A percentile compares a stretch with the other conserved stretches of the same genome.
phyloP scores from a whole-genome alignment of 306 rosid species.

The Morella rubra region DNA sequence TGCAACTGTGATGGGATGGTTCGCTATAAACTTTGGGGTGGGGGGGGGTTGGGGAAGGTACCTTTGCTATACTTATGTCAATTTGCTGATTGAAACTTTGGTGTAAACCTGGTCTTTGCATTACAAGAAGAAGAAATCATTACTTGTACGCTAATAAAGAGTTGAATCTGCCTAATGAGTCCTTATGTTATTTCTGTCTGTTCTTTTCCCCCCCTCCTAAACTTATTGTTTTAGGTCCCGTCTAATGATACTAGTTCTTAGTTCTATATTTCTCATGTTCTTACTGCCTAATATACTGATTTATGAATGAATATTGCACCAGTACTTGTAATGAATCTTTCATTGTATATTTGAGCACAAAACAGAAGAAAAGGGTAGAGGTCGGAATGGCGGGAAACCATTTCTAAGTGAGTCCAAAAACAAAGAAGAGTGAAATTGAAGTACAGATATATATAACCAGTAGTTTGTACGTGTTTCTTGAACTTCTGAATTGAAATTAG shows the following conservation, averaged over 20 bases:
- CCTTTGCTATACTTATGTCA: not conserved
- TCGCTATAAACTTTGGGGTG: not conserved
- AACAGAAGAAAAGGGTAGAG: not conserved
- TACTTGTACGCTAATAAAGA: not conserved
- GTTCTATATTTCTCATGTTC: not conserved
- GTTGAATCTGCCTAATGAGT: not conserved
- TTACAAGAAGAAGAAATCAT: not conserved
- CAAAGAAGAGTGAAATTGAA: not conserved
- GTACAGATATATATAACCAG: not conserved
- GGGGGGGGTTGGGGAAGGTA: not conserved
- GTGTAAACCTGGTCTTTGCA: not conserved
- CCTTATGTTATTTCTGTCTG: not conserved
- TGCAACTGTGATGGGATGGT: not conserved
- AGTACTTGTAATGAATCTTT: not conserved
- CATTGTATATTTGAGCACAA: not conserved
- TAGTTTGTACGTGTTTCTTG: not conserved
- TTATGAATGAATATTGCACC: not conserved
- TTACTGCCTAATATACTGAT: not conserved
- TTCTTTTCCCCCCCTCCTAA: not conserved
- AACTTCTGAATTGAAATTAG: not conserved
- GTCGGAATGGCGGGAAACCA: not conserved
- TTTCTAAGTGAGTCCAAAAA: not conserved
- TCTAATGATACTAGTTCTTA: not conserved
- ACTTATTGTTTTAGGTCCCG: not conserved
- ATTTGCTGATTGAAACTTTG: slow-evolving; percentile 16